Conservation (phyloP, 805 yeast genomes). For the Zygoascus flipseniorum region DNA sequence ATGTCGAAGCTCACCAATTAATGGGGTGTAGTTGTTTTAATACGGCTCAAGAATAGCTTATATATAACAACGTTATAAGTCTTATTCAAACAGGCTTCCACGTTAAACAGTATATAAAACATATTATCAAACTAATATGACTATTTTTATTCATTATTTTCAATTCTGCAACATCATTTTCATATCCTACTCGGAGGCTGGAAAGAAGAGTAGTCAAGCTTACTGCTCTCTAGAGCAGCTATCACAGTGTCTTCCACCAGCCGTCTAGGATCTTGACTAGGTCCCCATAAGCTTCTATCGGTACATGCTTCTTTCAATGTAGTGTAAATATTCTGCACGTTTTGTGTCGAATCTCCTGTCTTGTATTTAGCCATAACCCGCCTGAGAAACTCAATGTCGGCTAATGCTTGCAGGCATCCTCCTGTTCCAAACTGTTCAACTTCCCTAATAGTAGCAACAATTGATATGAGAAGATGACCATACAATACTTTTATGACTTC, state of each 20-base stretch:
- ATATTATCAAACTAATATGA: too few relatives aligned
- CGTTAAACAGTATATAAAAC: too few relatives aligned
- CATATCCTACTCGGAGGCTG: background rate
- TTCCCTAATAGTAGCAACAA: constrained; percentile 34
- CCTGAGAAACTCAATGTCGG: constrained; percentile 47
- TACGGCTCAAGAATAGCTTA: too few relatives aligned
- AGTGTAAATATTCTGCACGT: constrained; percentile 22
- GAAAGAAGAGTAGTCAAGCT: background rate
- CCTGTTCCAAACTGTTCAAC: constrained; percentile 38
- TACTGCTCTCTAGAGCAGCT: constrained; percentile 4
- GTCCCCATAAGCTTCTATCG: constrained; percentile 22
- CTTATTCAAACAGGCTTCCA: too few relatives aligned
- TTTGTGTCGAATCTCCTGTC: constrained; percentile 19
- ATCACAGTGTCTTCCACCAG: constrained; percentile 16
- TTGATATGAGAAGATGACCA: constrained; percentile 32
- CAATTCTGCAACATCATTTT: background rate
- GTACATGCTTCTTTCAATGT: constrained; percentile 23
- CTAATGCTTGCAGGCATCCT: constrained; percentile 43
- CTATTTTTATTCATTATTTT: too few relatives aligned
- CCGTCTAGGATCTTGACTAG: constrained; percentile 20
- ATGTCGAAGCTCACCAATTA: too few relatives aligned
- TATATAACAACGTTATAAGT: too few relatives aligned
- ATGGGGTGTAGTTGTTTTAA: too few relatives aligned
- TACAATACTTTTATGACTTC: constrained; percentile 39
- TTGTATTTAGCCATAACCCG: constrained; percentile 24